phyloP scores from a whole-genome alignment of 75 land plant genomes.

The Azolla pinnata region DNA sequence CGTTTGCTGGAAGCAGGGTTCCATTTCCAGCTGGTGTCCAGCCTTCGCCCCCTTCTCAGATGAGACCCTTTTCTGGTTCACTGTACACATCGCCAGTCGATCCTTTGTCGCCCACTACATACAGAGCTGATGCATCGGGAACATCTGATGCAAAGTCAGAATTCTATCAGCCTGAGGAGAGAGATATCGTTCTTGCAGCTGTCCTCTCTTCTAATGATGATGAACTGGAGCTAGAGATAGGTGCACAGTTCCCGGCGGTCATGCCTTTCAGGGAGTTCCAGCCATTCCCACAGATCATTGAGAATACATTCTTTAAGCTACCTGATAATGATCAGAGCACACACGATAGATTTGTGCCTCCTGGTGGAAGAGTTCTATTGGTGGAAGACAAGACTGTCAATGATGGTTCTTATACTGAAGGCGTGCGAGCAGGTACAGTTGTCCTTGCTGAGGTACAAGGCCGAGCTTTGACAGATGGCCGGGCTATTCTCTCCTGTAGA shows the following conservation, averaged over 20 bases:
- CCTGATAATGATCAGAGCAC: background rate
- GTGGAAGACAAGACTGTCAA: background rate
- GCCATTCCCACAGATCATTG: background rate
- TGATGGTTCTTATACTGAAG: background rate
- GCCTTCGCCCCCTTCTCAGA: background rate
- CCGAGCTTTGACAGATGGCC: background rate
- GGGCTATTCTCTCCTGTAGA: conserved; percentile 1
- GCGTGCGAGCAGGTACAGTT: background rate
- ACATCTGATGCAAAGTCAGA: background rate
- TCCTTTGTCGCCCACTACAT: background rate
- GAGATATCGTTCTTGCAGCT: conserved; percentile 6
- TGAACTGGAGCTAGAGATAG: background rate
- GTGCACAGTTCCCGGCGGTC: background rate
- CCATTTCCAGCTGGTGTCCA: background rate
- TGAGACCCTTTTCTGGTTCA: background rate
- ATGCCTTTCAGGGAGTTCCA: conserved; percentile 6
- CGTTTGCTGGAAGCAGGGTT: background rate
- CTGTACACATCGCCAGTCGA: background rate
- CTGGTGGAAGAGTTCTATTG: background rate
- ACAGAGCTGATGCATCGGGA: background rate
- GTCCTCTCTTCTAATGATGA: background rate
- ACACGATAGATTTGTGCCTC: background rate
- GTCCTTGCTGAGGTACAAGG: background rate
- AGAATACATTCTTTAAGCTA: background rate
- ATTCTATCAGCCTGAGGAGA: background rate